Conservation (phyloP, 139 green algal species). For the Edaphochlamys debaryana region DNA sequence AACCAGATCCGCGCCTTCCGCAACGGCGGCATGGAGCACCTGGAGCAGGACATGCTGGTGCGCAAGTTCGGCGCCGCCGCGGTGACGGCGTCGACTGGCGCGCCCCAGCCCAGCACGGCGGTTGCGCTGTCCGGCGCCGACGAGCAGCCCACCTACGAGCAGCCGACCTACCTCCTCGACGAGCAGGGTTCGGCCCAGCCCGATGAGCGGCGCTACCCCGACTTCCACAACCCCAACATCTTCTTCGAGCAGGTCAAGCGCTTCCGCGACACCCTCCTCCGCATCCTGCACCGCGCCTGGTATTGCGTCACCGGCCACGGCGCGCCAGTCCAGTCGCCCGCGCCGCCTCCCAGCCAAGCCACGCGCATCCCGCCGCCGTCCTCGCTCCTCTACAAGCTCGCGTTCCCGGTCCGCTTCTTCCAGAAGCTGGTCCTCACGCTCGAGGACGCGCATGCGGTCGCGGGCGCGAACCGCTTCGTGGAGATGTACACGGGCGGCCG, state of each 20-base stretch:
- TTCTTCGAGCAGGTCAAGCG: neutral
- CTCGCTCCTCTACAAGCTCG: neutral
- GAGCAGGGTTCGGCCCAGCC: neutral
- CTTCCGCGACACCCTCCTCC: neutral
- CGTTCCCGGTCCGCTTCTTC: neutral
- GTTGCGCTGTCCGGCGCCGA: neutral
- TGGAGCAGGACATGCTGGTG: neutral
- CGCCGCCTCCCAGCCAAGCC: too few species aligned
- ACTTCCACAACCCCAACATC: constrained; percentile 32
- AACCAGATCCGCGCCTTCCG: constrained; percentile 40
- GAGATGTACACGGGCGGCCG: constrained; percentile 36
- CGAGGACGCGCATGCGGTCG: constrained; percentile 18
- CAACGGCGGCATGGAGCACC: constrained; percentile 10
- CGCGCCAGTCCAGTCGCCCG: too few species aligned
- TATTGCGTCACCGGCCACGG: neutral
- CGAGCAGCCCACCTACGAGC: neutral
- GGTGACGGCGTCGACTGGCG: neutral
- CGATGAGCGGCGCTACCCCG: neutral
- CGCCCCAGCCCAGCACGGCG: neutral
- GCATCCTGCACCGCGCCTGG: neutral
- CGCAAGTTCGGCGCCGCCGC: neutral
- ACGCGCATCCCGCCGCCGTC: neutral
- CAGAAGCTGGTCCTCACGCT: neutral
- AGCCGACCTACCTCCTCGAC: constrained; percentile 1
- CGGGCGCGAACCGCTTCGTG: constrained; percentile 37